These are phyloP conservation scores for Amborella trichopoda DNA, from an alignment of 164 flowering plant genomes.

Conservation along the genomic window DNA sequence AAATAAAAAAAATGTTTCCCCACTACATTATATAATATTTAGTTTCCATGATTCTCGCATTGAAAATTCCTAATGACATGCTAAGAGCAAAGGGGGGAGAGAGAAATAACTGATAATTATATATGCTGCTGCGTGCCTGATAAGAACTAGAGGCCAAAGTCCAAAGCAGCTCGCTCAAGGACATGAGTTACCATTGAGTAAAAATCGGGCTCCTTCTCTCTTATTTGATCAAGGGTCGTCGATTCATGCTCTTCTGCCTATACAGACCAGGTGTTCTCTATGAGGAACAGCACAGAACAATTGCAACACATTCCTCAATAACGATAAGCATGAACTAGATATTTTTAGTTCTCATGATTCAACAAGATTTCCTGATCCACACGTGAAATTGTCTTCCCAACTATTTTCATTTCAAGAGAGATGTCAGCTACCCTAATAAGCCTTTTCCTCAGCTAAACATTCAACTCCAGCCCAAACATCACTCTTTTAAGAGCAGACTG, in stretches of 20 bases:
- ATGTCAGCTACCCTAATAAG: background rate
- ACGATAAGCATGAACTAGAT: background rate
- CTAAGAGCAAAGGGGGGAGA: background rate
- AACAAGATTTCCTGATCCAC: background rate
- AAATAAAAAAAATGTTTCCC: too few species aligned
- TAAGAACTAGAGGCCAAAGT: conserved; percentile 33
- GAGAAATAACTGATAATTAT: too few species aligned
- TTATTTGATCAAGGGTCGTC: conserved; percentile 50
- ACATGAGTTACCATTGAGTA: conserved; percentile 46
- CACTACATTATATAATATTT: too few species aligned
- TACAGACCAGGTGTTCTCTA: background rate
- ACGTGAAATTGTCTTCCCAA: background rate
- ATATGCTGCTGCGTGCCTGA: too few species aligned
- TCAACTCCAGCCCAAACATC: too few species aligned
- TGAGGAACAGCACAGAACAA: background rate
- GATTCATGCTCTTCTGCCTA: conserved; percentile 91
- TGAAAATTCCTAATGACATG: background rate
- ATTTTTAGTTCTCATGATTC: background rate
- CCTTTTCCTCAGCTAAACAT: too few species aligned
- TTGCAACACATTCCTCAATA: background rate
- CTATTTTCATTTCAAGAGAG: background rate
- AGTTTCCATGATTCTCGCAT: too few species aligned
- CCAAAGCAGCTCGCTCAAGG: conserved; percentile 54
- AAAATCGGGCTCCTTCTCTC: conserved; percentile 60
- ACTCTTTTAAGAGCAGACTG: too few species aligned